phyloP scores from a whole-genome alignment of 768 basidiomycete genomes.

The Inosperma sp. region DNA sequence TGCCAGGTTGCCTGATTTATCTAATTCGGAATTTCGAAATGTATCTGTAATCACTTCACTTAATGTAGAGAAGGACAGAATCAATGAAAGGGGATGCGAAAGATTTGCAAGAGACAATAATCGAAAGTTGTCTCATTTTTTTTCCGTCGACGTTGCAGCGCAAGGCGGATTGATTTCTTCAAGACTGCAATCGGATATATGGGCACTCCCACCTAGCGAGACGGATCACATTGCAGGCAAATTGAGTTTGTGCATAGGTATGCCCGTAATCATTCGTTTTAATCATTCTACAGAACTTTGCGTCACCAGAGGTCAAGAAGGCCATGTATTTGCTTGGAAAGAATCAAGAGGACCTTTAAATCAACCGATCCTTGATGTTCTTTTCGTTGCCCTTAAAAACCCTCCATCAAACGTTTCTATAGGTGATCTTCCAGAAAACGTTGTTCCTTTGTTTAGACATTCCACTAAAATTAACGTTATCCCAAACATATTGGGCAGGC shows the following conservation, averaged over 20 bases:
- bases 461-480: conserved; percentile 9
- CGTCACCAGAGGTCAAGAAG: no score
- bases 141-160: background rate
- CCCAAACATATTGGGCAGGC: conserved; percentile 16
- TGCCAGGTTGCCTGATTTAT: conserved; percentile 11
- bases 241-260: conserved; percentile 23
- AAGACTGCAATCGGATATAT: conserved; percentile 10
- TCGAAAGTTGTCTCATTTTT: conserved; percentile 26
- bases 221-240: conserved; percentile 21
- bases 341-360: background rate
- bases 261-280: conserved; percentile 27
- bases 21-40: conserved; percentile 21
- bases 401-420: conserved; percentile 23
- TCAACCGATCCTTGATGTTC: conserved; percentile 18
- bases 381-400: conserved; percentile 26
- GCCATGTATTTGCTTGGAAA: conserved; percentile 14
- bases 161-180: background rate
- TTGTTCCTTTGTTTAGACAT: conserved; percentile 22
- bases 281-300: conserved; percentile 29
- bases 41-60: conserved; percentile 32
- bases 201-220: conserved; percentile 10
- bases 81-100: conserved; percentile 26
- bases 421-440: conserved; percentile 25
- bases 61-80: conserved; percentile 28
- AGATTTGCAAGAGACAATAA: conserved; percentile 30